These are phyloP conservation scores for Paramecium caudatum DNA, from an alignment of 73 alveolate species.

Conservation along the genomic window DNA sequence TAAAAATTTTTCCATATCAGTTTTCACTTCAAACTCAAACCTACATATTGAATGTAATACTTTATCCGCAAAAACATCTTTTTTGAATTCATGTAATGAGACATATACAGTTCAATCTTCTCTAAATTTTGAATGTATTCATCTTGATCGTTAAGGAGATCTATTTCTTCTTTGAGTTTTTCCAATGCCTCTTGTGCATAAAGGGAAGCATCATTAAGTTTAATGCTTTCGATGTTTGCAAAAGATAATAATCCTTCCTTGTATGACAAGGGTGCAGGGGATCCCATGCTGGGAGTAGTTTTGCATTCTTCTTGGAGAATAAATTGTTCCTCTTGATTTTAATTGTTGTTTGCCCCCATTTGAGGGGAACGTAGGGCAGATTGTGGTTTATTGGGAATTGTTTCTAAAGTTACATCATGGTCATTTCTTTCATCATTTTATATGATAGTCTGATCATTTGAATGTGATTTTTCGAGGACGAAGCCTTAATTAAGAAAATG, in stretches of 20 bases:
- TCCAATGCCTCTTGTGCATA: slow-evolving; percentile 10
- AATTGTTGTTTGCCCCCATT: background rate
- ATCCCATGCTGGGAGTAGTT: background rate
- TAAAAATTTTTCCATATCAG: background rate
- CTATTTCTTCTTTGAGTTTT: background rate
- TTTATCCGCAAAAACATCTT: background rate
- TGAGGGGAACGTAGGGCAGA: background rate
- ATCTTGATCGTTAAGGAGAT: background rate
- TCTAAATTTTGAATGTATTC: background rate
- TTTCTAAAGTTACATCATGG: slow-evolving; percentile 1
- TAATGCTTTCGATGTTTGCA: background rate
- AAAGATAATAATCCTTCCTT: background rate
- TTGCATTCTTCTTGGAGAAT: background rate
- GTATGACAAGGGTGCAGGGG: background rate
- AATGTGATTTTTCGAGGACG: background rate
- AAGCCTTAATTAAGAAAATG: background rate
- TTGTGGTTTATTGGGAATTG: background rate
- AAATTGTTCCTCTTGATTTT: background rate
- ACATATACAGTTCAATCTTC: background rate
- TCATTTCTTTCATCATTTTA: slow-evolving; percentile 15
- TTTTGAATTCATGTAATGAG: background rate
- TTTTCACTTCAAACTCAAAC: slow-evolving; percentile 1
- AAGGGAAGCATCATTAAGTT: background rate
- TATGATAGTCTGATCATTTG: background rate
- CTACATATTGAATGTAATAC: slow-evolving; percentile 1